phyloP scores from a whole-genome alignment of 148 eudicot genomes.

The Spergularia marina region DNA sequence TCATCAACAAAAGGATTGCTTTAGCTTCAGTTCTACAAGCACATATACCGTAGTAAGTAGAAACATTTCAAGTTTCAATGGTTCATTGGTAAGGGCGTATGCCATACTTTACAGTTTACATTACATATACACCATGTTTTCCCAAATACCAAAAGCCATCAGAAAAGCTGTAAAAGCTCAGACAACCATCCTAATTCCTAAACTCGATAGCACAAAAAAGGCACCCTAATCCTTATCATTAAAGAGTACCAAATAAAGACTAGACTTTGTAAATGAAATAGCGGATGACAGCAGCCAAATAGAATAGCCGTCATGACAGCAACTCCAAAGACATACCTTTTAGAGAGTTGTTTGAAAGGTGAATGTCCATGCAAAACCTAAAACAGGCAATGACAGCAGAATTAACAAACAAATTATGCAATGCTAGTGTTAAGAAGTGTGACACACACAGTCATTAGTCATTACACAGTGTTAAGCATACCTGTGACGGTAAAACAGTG shows the following conservation, averaged over 20 bases:
- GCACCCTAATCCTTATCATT: no score
- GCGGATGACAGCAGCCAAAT: not conserved
- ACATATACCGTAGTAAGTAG: not conserved
- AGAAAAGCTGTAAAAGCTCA: no score
- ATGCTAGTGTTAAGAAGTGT: not conserved
- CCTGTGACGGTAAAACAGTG: constrained; percentile 63
- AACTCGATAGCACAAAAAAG: not conserved
- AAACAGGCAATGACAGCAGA: not conserved
- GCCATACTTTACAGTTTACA: no score
- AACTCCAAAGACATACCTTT: constrained; percentile 37
- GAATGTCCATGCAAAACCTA: constrained; percentile 95
- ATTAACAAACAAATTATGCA: no score
- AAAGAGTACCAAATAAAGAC: no score
- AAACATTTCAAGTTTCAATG: no score
- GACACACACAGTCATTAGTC: not conserved
- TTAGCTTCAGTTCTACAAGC: not conserved
- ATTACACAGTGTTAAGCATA: constrained; percentile 11
- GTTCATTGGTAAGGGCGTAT: no score
- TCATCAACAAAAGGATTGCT: not conserved
- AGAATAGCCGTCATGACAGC: not conserved
- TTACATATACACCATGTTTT: no score
- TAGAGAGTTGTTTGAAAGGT: constrained; percentile 64
- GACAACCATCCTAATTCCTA: no score
- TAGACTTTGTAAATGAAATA: not conserved
- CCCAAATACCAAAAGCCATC: no score